Conservation (phyloP, 345 rosid genomes). For the Gossypium stocksii region DNA sequence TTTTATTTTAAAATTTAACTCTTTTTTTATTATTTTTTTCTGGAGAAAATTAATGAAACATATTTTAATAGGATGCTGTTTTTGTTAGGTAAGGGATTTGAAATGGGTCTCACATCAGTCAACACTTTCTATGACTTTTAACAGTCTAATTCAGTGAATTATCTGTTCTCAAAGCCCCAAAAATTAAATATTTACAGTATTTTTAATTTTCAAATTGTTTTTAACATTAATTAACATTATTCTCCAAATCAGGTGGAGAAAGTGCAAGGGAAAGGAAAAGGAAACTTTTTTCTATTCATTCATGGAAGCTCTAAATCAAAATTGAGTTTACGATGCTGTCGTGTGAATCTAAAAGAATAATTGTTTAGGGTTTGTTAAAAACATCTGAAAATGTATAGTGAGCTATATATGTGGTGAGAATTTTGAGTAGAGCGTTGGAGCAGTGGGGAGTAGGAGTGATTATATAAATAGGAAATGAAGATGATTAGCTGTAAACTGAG, state of each 20-base stretch:
- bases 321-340: too few relatives aligned
- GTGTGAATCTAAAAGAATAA: too few relatives aligned
- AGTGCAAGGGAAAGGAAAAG: too few relatives aligned
- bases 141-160: neutral
- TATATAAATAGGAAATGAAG: too few relatives aligned
- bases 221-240: too few relatives aligned
- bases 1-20: neutral
- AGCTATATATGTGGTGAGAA: neutral
- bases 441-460: too few relatives aligned
- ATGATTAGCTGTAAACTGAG: neutral
- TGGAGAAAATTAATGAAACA: neutral
- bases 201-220: neutral
- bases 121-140: neutral
- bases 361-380: neutral
- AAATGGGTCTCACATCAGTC: neutral
- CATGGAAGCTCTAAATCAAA: too few relatives aligned
- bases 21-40: too few relatives aligned
- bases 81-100: conserved; percentile 1
- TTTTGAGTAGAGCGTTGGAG: neutral
- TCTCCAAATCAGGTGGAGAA: too few relatives aligned
- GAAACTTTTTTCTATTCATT: too few relatives aligned
- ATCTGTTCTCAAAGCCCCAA: neutral
- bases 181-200: neutral
- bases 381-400: neutral
- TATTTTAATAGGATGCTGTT: neutral